A percentile compares a stretch with the other conserved stretches of the same genome.
Conservation (phyloP, 768 basidiomycete genomes). For the Lyophyllum shimeji region DNA sequence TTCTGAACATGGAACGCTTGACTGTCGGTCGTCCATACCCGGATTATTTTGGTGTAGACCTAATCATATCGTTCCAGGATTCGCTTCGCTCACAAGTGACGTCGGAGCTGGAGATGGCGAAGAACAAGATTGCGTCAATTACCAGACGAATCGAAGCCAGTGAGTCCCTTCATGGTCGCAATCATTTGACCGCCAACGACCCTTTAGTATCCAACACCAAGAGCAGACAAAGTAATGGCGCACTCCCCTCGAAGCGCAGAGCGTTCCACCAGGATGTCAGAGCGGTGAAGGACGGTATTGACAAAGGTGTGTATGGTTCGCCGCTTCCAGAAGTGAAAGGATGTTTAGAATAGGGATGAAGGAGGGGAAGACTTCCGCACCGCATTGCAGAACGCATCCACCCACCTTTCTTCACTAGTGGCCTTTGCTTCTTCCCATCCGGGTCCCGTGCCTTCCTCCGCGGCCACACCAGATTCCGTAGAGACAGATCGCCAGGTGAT, state of each 20-base stretch:
- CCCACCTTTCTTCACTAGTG: conserved; percentile 55
- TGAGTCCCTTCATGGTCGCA: conserved; percentile 23
- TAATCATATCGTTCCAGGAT: conserved; percentile 37
- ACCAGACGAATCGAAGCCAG: conserved; percentile 56
- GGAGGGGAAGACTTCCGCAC: conserved; percentile 71
- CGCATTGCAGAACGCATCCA: conserved; percentile 62
- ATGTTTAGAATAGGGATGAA: conserved; percentile 8
- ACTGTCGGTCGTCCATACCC: conserved; percentile 41
- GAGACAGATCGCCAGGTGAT: conserved; percentile 58
- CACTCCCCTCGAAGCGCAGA: conserved; percentile 19
- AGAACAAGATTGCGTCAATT: conserved; percentile 68
- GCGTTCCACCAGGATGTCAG: conserved; percentile 15
- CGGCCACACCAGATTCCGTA: conserved; percentile 32
- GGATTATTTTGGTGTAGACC: neutral
- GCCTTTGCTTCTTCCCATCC: conserved; percentile 36
- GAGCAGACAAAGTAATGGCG: conserved; percentile 19
- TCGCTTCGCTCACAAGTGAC: conserved; percentile 71
- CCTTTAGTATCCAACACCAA: conserved; percentile 30
- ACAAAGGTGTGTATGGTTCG: conserved; percentile 39
- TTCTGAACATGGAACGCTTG: conserved; percentile 69
- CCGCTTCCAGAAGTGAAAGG: neutral
- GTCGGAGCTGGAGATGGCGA: conserved; percentile 75
- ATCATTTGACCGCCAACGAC: conserved; percentile 6
- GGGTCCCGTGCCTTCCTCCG: conserved; percentile 34
- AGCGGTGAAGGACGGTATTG: conserved; percentile 25